Percentiles rank a stretch among this genome's conserved stretches.
Evolutionary conservation across 2,329 filamentous ascomycete genomes (phyloP).

Genomic region (Pseudocercospora crystallina): DNA sequence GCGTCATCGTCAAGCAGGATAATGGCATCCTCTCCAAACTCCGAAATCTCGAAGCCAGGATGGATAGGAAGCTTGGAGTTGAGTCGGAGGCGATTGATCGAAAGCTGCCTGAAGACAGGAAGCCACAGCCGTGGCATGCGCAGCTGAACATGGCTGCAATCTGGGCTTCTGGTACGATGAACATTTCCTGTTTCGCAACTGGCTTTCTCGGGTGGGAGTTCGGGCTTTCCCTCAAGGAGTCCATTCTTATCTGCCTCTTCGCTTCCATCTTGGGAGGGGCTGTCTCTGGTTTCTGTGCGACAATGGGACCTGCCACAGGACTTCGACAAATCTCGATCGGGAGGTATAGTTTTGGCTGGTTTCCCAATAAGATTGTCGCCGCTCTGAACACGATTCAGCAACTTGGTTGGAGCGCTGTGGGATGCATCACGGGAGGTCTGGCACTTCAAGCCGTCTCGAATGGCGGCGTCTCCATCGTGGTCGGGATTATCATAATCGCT

Average conservation of each 20-base stretch:
- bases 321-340: slow-evolving; percentile 47
- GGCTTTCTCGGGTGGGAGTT: slow-evolving; percentile 52
- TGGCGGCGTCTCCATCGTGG: slow-evolving; percentile 44
- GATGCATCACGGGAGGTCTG: slow-evolving; percentile 45
- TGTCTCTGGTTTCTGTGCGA: slow-evolving; percentile 36
- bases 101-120: slow-evolving; percentile 45
- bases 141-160: slow-evolving; percentile 35
- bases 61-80: slow-evolving; percentile 48
- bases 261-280: slow-evolving; percentile 35
- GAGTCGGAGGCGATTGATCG: slow-evolving; percentile 51
- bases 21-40: slow-evolving; percentile 35
- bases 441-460: slow-evolving; percentile 44
- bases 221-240: slow-evolving; percentile 46
- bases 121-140: slow-evolving; percentile 41
- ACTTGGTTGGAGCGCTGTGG: slow-evolving; percentile 44
- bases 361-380: slow-evolving; percentile 49
- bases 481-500: slow-evolving; percentile 47
- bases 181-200: slow-evolving; percentile 37
- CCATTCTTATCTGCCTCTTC: slow-evolving; percentile 33
- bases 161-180: slow-evolving; percentile 39
- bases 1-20: slow-evolving; percentile 15
- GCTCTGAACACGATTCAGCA: slow-evolving; percentile 50
- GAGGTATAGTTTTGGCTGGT: slow-evolving; percentile 53
- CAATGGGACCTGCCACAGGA: slow-evolving; percentile 35
- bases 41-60: slow-evolving; percentile 40